Evolutionary conservation across 306 rosid species (phyloP).

Genomic region (Gastrolobium villosum): DNA sequence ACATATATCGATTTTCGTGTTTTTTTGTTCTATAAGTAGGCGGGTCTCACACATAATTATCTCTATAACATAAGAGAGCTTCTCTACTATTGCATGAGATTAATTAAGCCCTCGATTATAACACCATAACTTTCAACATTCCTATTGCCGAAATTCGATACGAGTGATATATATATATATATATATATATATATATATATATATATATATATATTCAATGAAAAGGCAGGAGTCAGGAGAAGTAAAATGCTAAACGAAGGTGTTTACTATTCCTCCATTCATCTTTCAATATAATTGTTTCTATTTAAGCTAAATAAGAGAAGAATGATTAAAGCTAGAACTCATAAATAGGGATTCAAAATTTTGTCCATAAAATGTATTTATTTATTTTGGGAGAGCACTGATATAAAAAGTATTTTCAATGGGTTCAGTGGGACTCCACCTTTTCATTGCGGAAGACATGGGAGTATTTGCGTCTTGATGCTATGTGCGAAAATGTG

Average conservation of each 20-base stretch:
- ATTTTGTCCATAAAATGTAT: slow-evolving; percentile 52
- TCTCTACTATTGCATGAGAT: too few species aligned
- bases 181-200: too few species aligned
- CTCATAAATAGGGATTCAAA: slow-evolving; percentile 60
- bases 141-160: slow-evolving; percentile 52
- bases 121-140: slow-evolving; percentile 59
- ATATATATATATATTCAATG: slow-evolving; percentile 50
- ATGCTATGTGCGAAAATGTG: slow-evolving; percentile 46
- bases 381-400: slow-evolving; percentile 46
- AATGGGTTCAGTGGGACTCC: slow-evolving; percentile 45
- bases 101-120: too few species aligned
- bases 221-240: slow-evolving; percentile 3
- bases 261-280: background rate
- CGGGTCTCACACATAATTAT: too few species aligned
- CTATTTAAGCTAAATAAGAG: slow-evolving; percentile 27
- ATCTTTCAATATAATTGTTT: background rate
- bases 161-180: slow-evolving; percentile 10
- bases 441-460: slow-evolving; percentile 41
- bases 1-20: too few species aligned
- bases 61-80: too few species aligned
- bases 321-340: slow-evolving; percentile 55
- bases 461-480: slow-evolving; percentile 26
- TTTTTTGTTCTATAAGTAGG: too few species aligned
- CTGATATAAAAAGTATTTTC: slow-evolving; percentile 35
- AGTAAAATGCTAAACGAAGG: slow-evolving; percentile 33